Base-by-base conservation (phyloP, 768 basidiomycete species). In the Naganishia randhawae region DNA sequence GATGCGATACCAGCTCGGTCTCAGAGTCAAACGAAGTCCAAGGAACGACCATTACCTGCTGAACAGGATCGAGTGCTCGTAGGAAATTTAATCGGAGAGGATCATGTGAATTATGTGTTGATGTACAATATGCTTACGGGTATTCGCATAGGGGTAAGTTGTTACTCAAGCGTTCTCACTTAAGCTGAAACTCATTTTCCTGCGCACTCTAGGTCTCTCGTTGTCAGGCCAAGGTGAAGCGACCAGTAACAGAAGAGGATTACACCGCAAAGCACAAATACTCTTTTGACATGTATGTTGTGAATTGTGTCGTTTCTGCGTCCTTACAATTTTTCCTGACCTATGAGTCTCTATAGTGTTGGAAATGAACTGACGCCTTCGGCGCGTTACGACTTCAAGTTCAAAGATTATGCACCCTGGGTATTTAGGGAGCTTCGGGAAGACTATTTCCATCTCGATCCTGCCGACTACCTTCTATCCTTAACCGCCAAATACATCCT, bases 81-180 rank as follows among this genome's bases (percentile, higher is more conserved):
- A 0, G 96, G 96, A 0, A 98, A 98, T 78, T 82, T 98, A 72
- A 96, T 99, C 71, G 91, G 92, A n/a, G 94, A 97, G 78, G 95
- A 87, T 75, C 96, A 99, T 81, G 94, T 89, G 80, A 99, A 99
- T 82, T 99, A 97, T 73, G 91, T 98, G 68, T 82, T 99, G 75
- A 98, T 98, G 96, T 99, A 98, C 83, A 98, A 99, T 83, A 99
- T 99, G 96, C 84, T 99, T 75, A 99, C 96, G 4, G 96, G 96
- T 5, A 99, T 99, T 70, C 86, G 96, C 48, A 92, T 93, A 73
- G 94, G 88, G 32, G 94, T 92, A 74, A 76, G 89, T 81, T 13
- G 17, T 25, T 14, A 13, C 65, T 32, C 19, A 31, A 22, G 17
- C 33, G n/a, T 50, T 57, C 50, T 57, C 39, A 9, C 35, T 4